Base-by-base conservation (phyloP, 139 green algal species). In the Astrephomene gubernaculifera region DNA sequence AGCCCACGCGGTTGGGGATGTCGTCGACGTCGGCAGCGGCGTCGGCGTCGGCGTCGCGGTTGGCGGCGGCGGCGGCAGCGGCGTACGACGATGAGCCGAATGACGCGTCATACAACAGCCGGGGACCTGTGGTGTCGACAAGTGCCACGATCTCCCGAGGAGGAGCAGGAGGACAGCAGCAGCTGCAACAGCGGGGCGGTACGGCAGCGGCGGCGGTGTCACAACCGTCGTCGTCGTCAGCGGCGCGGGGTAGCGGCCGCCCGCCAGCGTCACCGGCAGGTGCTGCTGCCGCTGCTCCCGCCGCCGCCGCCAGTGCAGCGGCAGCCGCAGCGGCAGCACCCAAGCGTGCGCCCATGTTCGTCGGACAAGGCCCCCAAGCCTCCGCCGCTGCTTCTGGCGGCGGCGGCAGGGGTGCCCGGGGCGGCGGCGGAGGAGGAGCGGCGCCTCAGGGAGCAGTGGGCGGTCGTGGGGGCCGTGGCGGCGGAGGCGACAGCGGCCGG, bases 61-160 rank as follows among this genome's bases (percentile, higher is more conserved):
- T n/a, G n/a, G n/a, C n/a, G n/a, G n/a, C n/a, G n/a, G n/a, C 17
- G 31, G 65, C 4, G 31, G 36, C 68, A 35, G 41, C 36, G 41
- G 74, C 57, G n/a, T 87, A 89, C 63, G 78, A 85, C 35, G 88
- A 88, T 39, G 88, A 92, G 83, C 75, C 88, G 10, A 71, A 72
- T 41, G 79, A 67, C 31, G 79, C 79, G 27, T 41, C 76, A 24
- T 75, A 75, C 68, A 57, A 19, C 24, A 69, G 29, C 29, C 61
- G 61, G 3, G 61, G 61, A n/a, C 61, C 61, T 6, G 29, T 69
- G 5, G n/a, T 5, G 4, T 9, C 61, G n/a, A 21, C 61, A 29
- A 69, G 61, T n/a, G n/a, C 61, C 61, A 35, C 68, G 39, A 22
- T 25, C 7, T 2, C 38, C n/a, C n/a, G n/a, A n/a, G n/a, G n/a